Evolutionary conservation across 768 basidiomycete genomes (phyloP), one percentile per base, ranked within the genome.

Genomic region (Rubroboletus pulcherrimus): DNA sequence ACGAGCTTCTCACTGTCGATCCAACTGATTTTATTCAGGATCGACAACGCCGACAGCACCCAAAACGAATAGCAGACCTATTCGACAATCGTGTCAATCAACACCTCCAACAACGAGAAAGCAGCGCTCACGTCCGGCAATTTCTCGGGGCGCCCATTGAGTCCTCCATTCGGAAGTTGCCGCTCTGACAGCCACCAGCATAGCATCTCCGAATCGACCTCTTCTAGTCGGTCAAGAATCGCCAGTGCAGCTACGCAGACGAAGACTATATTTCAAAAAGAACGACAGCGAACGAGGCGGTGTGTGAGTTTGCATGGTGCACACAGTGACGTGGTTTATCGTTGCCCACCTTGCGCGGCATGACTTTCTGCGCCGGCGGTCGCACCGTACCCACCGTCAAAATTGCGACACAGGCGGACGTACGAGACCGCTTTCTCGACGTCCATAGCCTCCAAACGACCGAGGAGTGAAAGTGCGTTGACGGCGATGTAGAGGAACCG

Each of bases 81-180:
- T 56, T n/a, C 5, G 8, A 4, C 4, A 2, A 31, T 4, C 35
- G 8, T 44, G 37, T 50, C 46, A 49, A 29, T 41, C 24, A 15
- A 43, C 26, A 29, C 26, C 12, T 9, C 1, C n/a, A 14, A 17
- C 0, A 24, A 29, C 15, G 3, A 35, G 49, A 39, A 9, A 1
- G n/a, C 8, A n/a, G 10, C 7, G 78, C 86, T 63, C 62, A 96
- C 97, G 67, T 98, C 96, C 73, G 94, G 92, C 34, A 98, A 76
- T 73, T 99, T 99, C 69, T 99, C 93, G 10, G 97, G 97, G n/a
- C 97, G 79, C 0, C 96, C 97, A 62, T 98, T 98, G 56, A 99
- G 75, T 0, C 97, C 97, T 8, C 97, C 97, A 63, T 82, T 93
- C 0, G 94, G 89, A 12, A 97, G 77, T 68, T 99, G 97, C 7